Percentiles rank a stretch among this genome's conserved stretches.
These are phyloP conservation scores for Neurospora sp. DNA, from an alignment of 2,329 filamentous ascomycete genomes.

Conservation along the genomic window DNA sequence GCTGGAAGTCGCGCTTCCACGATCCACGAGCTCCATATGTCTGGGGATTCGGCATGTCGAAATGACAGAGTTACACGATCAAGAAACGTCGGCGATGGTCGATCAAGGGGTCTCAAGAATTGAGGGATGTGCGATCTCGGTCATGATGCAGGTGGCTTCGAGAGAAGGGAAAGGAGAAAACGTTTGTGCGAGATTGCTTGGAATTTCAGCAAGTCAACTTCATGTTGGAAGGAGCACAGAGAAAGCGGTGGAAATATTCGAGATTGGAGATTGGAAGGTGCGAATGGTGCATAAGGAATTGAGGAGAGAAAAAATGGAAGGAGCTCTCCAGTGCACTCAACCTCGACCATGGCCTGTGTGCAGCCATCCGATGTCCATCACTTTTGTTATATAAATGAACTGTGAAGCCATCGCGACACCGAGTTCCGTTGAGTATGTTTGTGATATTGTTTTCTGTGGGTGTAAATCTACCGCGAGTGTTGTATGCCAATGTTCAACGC, in stretches of 20 bases:
- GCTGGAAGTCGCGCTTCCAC: slow-evolving; percentile 7
- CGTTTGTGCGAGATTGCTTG: background rate
- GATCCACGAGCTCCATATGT: background rate
- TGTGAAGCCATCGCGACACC: background rate
- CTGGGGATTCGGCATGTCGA: background rate
- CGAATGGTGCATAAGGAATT: background rate
- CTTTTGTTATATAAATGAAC: background rate
- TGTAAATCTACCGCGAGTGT: background rate
- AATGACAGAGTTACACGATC: background rate
- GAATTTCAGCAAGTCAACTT: background rate
- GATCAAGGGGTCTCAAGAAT: background rate
- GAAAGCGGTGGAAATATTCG: background rate
- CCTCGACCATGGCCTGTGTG: background rate
- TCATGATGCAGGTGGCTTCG: background rate
- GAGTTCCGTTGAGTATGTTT: background rate
- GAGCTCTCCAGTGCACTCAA: background rate
- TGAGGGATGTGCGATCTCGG: background rate
- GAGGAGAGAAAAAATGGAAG: background rate
- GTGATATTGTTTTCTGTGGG: background rate
- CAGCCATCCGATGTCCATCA: background rate
- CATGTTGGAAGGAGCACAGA: background rate
- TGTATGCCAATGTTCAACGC: background rate
- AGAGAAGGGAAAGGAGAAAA: background rate
- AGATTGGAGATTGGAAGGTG: background rate
- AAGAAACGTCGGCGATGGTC: background rate